Evolutionary conservation across 2,329 filamentous ascomycete species (phyloP), one percentile per base, ranked within the genome.

Genomic region (Colletotrichum orbiculare): DNA sequence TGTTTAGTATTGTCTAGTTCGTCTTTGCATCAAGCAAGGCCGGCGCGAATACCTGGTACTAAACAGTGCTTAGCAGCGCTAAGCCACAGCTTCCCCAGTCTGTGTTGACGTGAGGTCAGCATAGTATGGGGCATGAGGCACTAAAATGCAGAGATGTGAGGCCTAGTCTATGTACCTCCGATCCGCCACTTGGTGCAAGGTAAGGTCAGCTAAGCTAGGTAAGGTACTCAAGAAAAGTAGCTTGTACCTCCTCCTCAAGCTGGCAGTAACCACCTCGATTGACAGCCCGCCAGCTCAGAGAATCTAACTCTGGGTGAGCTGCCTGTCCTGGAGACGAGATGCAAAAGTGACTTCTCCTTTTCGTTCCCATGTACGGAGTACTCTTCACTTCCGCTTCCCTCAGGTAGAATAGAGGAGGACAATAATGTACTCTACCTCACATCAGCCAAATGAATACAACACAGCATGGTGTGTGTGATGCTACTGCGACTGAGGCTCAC

Each of bases 51-150:
- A 37, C 52, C 58, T 65, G 41, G 58, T 9, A 15, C 42, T 13
- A 13, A 17, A 11, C n/a, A 15, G 58, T 60, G 34, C 47, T 66
- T 47, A 57, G 47, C 52, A 53, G 59, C 63, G 63, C 63, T 66
- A 63, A 66, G 63, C 63, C 63, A 66, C 63, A 66, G 58, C 58
- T 57, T 57, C 58, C 63, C 63, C 59, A 43, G 63, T 57, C 37
- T 53, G 59, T 63, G 47, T 60, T 53, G 41, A 60, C 48, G 48
- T 60, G 59, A 66, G 57, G 52, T 66, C 52, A 65, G 52, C 41
- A 54, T 53, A 55, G 37, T 25, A 55, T 48, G 50, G 37, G 54
- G 43, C 58, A 25, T 25, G 25, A 25, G 25, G 25, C 25, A 25
- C 25, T 25, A 25, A 25, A 25, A 25, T 25, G 25, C 25, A 25